phyloP scores from a whole-genome alignment of 208 protist genomes.

The Wallacemonas collosoma region DNA sequence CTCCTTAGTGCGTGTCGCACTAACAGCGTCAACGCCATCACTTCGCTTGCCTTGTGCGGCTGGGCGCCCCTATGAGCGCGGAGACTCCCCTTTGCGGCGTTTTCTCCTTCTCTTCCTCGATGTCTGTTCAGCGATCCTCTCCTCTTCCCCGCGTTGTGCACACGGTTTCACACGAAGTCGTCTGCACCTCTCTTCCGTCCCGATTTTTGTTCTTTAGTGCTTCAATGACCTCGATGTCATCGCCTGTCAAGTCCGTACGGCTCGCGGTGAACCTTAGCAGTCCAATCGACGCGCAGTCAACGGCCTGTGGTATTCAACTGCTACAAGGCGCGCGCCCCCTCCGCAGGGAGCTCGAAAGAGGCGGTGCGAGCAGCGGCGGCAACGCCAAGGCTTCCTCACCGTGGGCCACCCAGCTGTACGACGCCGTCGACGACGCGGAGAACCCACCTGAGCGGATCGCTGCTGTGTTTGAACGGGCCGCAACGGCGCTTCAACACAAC shows the following conservation, averaged over 20 bases:
- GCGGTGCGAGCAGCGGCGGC: not conserved
- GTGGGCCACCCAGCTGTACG: slow-evolving; percentile 31
- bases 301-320: no score
- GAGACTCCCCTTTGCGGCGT: no score
- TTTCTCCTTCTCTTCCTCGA: no score
- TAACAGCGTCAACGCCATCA: no score
- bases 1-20: no score
- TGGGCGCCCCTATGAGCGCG: no score
- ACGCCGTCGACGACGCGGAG: slow-evolving; percentile 6
- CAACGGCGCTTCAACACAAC: not conserved
- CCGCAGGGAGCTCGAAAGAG: not conserved
- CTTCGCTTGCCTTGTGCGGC: no score
- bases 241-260: not conserved
- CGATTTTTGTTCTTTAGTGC: slow-evolving; percentile 1
- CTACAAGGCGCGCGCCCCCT: not conserved
- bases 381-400: not conserved
- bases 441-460: not conserved
- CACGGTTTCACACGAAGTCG: not conserved
- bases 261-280: not conserved
- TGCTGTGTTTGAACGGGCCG: slow-evolving; percentile 2
- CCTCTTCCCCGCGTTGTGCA: no score
- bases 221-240: not conserved
- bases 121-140: no score
- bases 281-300: not conserved
- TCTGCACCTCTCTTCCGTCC: not conserved